phyloP scores from a whole-genome alignment of 75 land plant species.

The Pinus tabuliformis region DNA sequence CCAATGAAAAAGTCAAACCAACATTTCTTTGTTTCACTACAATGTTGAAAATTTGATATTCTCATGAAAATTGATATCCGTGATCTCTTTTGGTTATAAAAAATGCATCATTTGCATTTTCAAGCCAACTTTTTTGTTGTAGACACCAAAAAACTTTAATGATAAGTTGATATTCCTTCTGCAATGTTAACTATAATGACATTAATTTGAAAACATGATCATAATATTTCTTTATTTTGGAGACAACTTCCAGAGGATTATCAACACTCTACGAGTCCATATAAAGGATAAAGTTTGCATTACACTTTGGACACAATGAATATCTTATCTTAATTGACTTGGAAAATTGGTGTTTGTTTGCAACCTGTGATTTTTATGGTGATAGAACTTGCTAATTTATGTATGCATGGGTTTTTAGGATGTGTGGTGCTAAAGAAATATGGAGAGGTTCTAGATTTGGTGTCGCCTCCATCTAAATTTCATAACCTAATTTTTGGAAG shows the following conservation, averaged over 20 bases:
- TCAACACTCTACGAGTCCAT: not conserved
- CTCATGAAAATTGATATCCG: too few species aligned
- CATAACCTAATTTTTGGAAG: slow-evolving; percentile 97
- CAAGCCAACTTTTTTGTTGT: too few species aligned
- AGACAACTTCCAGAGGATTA: not conserved
- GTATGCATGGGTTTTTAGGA: slow-evolving; percentile 39
- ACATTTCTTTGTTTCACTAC: too few species aligned
- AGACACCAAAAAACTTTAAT: too few species aligned
- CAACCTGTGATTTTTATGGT: not conserved
- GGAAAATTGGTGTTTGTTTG: not conserved
- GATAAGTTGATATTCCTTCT: not conserved
- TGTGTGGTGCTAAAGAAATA: slow-evolving; percentile 82
- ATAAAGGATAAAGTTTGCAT: not conserved
- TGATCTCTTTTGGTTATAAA: too few species aligned
- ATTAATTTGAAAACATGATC: not conserved
- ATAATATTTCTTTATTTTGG: not conserved
- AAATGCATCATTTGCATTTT: too few species aligned
- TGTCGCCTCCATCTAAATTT: slow-evolving; percentile 95
- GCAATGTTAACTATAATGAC: not conserved
- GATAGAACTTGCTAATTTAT: too few species aligned
- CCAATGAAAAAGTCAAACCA: not conserved
- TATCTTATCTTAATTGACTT: not conserved
- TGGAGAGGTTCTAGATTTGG: slow-evolving; percentile 82
- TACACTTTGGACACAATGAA: not conserved
- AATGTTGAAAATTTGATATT: too few species aligned